A percentile compares a stretch with the other conserved stretches of the same genome.
Evolutionary conservation across 352 stramenopile genomes (phyloP).

Genomic region (Aphanomyces invadans): DNA sequence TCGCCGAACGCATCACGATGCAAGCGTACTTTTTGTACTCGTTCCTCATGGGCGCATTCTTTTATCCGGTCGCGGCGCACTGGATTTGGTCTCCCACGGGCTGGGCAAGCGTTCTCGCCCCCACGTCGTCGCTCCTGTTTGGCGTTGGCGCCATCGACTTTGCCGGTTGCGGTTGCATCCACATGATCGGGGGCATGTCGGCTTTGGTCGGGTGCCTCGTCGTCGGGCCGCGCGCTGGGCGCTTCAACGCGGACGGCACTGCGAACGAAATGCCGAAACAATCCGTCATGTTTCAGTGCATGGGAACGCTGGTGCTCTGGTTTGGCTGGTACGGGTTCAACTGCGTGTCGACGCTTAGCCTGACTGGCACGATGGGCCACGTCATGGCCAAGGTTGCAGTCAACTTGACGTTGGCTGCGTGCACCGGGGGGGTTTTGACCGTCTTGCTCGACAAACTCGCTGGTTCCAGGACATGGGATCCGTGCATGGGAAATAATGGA

Average conservation of each 20-base stretch:
- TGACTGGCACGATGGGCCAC: slow-evolving; percentile 34
- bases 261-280: slow-evolving; percentile 33
- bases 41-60: slow-evolving; percentile 44
- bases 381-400: slow-evolving; percentile 45
- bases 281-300: slow-evolving; percentile 40
- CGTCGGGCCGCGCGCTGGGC: slow-evolving; percentile 47
- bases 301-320: slow-evolving; percentile 78
- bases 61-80: slow-evolving; percentile 68
- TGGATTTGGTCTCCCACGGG: slow-evolving; percentile 33
- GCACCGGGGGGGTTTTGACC: slow-evolving; percentile 43
- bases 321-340: slow-evolving; percentile 87
- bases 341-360: slow-evolving; percentile 49
- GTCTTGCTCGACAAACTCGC: slow-evolving; percentile 41
- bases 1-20: slow-evolving; percentile 53
- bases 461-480: slow-evolving; percentile 33
- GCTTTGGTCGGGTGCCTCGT: slow-evolving; percentile 52
- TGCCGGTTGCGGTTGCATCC: slow-evolving; percentile 53
- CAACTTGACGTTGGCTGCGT: slow-evolving; percentile 64
- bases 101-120: slow-evolving; percentile 33
- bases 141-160: slow-evolving; percentile 51
- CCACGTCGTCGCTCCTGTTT: slow-evolving; percentile 13
- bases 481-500: slow-evolving; percentile 54
- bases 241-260: slow-evolving; percentile 49
- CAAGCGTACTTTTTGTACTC: slow-evolving; percentile 53
- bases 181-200: slow-evolving; percentile 53